Percentiles rank a stretch among this genome's conserved stretches.
Evolutionary conservation across 2,329 filamentous ascomycete genomes (phyloP).

Genomic region (Blastomyces parvus): DNA sequence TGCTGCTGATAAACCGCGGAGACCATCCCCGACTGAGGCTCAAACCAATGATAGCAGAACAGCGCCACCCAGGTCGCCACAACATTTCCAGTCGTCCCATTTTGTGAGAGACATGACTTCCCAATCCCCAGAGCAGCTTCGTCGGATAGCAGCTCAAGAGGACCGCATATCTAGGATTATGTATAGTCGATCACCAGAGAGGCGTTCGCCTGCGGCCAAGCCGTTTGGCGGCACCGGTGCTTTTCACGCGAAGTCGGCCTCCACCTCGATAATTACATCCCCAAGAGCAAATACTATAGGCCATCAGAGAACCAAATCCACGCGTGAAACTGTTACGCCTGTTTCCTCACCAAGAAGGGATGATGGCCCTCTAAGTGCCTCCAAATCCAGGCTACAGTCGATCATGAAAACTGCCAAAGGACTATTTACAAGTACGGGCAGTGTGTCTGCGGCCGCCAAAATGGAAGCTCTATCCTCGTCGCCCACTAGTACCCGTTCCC

Average conservation of each 20-base stretch:
- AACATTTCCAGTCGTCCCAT: conserved; percentile 5
- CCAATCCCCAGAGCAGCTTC: conserved; percentile 1
- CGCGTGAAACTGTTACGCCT: conserved; percentile 49
- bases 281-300: conserved; percentile 34
- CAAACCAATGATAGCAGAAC: neutral
- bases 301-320: conserved; percentile 52
- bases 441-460: conserved; percentile 49
- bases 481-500: conserved; percentile 20
- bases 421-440: conserved; percentile 66
- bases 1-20: conserved; percentile 10
- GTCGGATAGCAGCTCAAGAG: neutral
- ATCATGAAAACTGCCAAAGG: conserved; percentile 81
- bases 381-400: conserved; percentile 85
- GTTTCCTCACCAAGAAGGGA: conserved; percentile 47
- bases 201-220: conserved; percentile 15
- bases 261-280: conserved; percentile 50
- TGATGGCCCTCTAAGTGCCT: conserved; percentile 80
- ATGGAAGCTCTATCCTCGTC: conserved; percentile 44
- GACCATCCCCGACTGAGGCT: neutral
- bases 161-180: conserved; percentile 7
- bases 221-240: conserved; percentile 22
- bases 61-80: conserved; percentile 10
- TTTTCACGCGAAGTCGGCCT: conserved; percentile 53
- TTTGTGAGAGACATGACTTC: neutral
- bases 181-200: conserved; percentile 13